These are phyloP conservation scores for Mucor velutinosus DNA, from an alignment of 371 early-diverging fungal species.

Conservation along the genomic window DNA sequence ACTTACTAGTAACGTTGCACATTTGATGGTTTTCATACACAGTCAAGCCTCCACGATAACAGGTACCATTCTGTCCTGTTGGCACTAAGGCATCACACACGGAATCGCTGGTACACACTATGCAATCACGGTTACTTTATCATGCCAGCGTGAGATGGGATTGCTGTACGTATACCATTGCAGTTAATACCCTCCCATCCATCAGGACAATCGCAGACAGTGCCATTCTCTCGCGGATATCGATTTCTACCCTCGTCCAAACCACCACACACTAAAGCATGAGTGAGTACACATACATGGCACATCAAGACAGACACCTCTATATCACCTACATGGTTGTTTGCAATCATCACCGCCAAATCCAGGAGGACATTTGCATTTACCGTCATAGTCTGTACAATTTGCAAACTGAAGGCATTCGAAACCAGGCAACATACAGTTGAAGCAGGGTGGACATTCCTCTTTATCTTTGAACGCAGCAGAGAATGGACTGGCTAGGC, in stretches of 20 bases:
- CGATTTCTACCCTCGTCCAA: conserved; percentile 70
- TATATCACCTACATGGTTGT: conserved; percentile 62
- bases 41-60: conserved; percentile 79
- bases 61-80: conserved; percentile 78
- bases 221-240: conserved; percentile 55
- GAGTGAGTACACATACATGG: background rate
- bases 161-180: conserved; percentile 62
- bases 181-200: conserved; percentile 95
- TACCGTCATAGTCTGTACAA: conserved; percentile 78
- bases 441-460: conserved; percentile 85
- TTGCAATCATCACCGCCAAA: conserved; percentile 92
- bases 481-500: background rate
- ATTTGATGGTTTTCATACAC: conserved; percentile 81
- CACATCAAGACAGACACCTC: background rate
- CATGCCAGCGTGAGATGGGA: background rate
- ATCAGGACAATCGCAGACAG: conserved; percentile 74
- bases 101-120: conserved; percentile 77
- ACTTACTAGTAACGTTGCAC: conserved; percentile 89
- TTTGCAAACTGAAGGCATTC: conserved; percentile 80
- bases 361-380: conserved; percentile 84
- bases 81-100: conserved; percentile 80
- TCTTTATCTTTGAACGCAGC: background rate
- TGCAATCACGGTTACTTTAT: background rate
- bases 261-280: conserved; percentile 61
- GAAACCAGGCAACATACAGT: conserved; percentile 75